Conservation (phyloP, 495 filamentous ascomycete species). For the Pseudomonodictys pantanalensis region DNA sequence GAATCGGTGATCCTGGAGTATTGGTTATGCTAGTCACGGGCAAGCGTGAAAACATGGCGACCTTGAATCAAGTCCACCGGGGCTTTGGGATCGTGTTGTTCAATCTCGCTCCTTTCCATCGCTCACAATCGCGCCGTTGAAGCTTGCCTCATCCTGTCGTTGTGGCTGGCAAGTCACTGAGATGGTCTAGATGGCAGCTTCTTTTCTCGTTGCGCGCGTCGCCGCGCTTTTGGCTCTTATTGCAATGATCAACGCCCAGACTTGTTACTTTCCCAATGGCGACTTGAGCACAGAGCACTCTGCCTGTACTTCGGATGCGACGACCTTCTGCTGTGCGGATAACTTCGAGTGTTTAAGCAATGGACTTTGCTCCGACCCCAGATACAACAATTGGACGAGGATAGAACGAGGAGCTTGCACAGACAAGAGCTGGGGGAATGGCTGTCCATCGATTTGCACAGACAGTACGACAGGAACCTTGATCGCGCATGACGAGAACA, state of each 20-base stretch:
- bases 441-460: constrained; percentile 10
- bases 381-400: constrained; percentile 12
- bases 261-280: constrained; percentile 21
- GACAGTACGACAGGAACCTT: neutral
- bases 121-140: neutral
- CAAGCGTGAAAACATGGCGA: neutral
- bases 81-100: neutral
- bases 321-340: constrained; percentile 12
- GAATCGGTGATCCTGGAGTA: too few species aligned
- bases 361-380: constrained; percentile 16
- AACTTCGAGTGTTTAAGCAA: constrained; percentile 15
- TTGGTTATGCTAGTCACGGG: neutral
- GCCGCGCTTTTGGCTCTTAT: neutral
- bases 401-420: constrained; percentile 21
- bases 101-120: neutral
- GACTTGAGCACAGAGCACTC: neutral
- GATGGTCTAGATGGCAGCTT: neutral
- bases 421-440: constrained; percentile 5
- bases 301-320: constrained; percentile 5
- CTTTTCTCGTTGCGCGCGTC: neutral
- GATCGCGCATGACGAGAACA: neutral
- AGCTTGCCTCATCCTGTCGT: neutral
- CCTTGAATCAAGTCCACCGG: neutral
- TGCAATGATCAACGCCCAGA: neutral
- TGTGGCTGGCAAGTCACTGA: neutral